A percentile compares a stretch with the other conserved stretches of the same genome.
Conservation (phyloP, 1,139 yeast genomes). For the Saccharomyces pastorianus region DNA sequence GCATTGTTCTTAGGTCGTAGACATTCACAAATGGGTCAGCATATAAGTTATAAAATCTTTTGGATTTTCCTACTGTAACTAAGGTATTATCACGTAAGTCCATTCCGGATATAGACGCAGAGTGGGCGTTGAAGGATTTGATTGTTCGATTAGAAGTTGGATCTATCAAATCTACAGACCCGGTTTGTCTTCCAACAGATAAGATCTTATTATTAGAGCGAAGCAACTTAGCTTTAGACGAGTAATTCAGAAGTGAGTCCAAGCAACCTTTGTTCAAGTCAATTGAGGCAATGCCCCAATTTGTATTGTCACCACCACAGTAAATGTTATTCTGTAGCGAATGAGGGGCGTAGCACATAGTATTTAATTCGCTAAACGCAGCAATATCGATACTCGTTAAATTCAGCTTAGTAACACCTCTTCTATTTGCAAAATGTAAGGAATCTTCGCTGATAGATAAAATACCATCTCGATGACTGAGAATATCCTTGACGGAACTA, state of each 20-base stretch:
- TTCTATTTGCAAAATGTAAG: conserved; percentile 47
- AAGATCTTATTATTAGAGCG: conserved; percentile 40
- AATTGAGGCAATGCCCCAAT: conserved; percentile 42
- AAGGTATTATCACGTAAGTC: conserved; percentile 70
- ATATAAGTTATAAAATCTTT: conserved; percentile 44
- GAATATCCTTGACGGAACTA: conserved; percentile 41
- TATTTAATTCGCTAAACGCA: conserved; percentile 34
- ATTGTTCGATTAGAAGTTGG: conserved; percentile 49
- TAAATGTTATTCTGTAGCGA: conserved; percentile 32
- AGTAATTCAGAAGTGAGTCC: conserved; percentile 33
- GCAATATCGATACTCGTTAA: conserved; percentile 33
- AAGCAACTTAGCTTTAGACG: conserved; percentile 36
- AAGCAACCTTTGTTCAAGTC: conserved; percentile 48
- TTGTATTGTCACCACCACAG: conserved; percentile 40
- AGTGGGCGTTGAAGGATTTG: conserved; percentile 61
- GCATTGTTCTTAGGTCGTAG: conserved; percentile 69
- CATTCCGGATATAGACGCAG: conserved; percentile 67
- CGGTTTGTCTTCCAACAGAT: conserved; percentile 60
- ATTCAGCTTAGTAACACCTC: conserved; percentile 45
- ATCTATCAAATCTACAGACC: conserved; percentile 72
- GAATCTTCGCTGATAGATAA: conserved; percentile 47
- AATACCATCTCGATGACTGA: conserved; percentile 51
- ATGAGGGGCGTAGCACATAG: conserved; percentile 30
- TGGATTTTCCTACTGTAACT: conserved; percentile 75
- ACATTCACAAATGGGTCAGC: conserved; percentile 79